Evolutionary conservation across 2,329 filamentous ascomycete species (phyloP).

Genomic region (Myriosclerotinia scirpicola): DNA sequence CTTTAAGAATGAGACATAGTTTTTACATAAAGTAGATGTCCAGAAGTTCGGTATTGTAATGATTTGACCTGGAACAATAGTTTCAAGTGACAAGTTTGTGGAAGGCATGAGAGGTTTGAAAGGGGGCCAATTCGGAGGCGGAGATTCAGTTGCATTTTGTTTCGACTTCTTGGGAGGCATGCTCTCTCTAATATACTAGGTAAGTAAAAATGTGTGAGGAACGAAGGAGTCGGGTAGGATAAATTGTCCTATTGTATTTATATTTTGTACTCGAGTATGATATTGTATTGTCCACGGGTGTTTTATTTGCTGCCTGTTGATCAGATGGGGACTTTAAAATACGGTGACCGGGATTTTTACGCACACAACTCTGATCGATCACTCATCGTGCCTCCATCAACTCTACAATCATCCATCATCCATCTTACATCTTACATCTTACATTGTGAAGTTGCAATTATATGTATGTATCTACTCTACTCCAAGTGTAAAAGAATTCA

Average conservation of each 20-base stretch:
- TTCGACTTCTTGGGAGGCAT: constrained; percentile 31
- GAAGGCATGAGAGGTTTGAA: constrained; percentile 57
- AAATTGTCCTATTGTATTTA: background rate
- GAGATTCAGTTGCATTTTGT: constrained; percentile 19
- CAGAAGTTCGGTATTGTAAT: constrained; percentile 63
- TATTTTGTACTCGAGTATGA: background rate
- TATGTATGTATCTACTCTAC: background rate
- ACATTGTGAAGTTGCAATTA: background rate
- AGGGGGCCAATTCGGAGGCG: constrained; percentile 58
- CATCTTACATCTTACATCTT: background rate
- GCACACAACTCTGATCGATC: background rate
- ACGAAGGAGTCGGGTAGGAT: background rate
- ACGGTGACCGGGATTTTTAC: constrained; percentile 13
- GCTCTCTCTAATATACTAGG: too few species aligned
- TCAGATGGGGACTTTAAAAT: background rate
- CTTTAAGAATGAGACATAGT: constrained; percentile 60
- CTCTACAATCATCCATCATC: background rate
- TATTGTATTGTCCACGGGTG: background rate
- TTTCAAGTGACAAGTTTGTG: constrained; percentile 55
- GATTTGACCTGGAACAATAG: constrained; percentile 57
- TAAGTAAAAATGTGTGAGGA: background rate
- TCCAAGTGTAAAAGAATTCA: fast-evolving
- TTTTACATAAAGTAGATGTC: constrained; percentile 61
- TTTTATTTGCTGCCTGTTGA: background rate
- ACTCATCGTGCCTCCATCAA: background rate